phyloP scores from a whole-genome alignment of 2,329 filamentous ascomycete species.

The Penicillium janthinellum region DNA sequence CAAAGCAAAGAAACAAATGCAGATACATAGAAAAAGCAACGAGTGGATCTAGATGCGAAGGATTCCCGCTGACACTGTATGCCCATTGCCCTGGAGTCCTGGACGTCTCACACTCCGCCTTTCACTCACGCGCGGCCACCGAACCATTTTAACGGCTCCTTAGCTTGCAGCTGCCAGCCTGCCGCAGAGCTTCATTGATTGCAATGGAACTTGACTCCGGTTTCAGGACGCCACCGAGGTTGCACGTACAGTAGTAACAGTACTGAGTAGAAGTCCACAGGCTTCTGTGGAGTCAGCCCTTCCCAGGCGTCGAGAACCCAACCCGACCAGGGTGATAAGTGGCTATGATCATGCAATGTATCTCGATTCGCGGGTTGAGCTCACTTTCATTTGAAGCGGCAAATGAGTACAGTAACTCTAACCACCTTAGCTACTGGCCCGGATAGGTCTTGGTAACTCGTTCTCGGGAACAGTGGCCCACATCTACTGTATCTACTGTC shows the following conservation, averaged over 20 bases:
- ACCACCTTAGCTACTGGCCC: too few relatives aligned
- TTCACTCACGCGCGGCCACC: neutral
- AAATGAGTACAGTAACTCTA: neutral
- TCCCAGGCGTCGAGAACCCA: neutral
- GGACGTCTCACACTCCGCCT: slow-evolving; percentile 1
- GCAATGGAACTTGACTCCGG: slow-evolving; percentile 1
- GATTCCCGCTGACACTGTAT: neutral
- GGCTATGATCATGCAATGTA: neutral
- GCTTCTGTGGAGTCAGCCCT: neutral
- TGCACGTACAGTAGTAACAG: slow-evolving; percentile 9
- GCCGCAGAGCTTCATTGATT: neutral
- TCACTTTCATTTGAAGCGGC: neutral
- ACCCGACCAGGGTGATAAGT: neutral
- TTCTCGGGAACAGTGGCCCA: neutral
- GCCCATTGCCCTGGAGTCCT: neutral
- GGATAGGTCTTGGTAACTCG: neutral
- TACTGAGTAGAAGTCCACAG: neutral
- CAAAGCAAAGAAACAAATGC: neutral
- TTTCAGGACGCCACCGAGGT: slow-evolving; percentile 15
- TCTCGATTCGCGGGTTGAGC: neutral
- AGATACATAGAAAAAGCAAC: neutral
- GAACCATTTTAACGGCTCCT: neutral
- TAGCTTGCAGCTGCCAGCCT: neutral
- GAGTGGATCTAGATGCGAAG: neutral
- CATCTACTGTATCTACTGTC: too few relatives aligned